A percentile compares a stretch with the other conserved stretches of the same genome.
phyloP scores from a whole-genome alignment of 768 basidiomycete species.

The Boletellus emodensis region DNA sequence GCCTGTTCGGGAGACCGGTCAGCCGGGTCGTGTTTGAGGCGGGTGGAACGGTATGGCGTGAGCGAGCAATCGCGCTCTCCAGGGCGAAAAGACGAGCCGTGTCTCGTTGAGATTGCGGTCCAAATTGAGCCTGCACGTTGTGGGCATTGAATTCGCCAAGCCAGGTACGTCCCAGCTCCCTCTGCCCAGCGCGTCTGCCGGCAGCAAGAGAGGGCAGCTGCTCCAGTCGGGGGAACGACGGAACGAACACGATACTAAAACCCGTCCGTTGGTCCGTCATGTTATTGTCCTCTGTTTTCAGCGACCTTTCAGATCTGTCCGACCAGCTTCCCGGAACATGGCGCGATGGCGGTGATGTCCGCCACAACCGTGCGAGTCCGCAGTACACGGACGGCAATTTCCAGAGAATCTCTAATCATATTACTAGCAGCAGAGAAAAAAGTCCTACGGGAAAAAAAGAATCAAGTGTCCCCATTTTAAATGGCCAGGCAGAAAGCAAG shows the following conservation, averaged over 20 bases:
- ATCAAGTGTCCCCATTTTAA: constrained; percentile 9
- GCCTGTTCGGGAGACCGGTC: constrained; percentile 2
- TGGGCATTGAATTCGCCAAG: constrained; percentile 15
- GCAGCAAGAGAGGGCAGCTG: too few relatives aligned
- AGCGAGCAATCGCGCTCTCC: neutral
- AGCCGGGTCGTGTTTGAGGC: constrained; percentile 7
- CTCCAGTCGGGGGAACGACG: neutral
- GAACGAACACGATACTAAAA: too few relatives aligned
- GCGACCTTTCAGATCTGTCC: neutral
- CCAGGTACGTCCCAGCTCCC: constrained; percentile 5
- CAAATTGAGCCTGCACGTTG: constrained; percentile 24
- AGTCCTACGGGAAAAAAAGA: constrained; percentile 11
- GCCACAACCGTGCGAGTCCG: neutral
- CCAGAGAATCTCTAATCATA: constrained; percentile 10
- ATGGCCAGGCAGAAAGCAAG: neutral
- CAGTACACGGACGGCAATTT: neutral
- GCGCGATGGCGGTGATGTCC: constrained; percentile 19
- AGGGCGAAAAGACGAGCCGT: constrained; percentile 1
- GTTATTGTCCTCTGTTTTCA: neutral
- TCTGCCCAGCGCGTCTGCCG: neutral
- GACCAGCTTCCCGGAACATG: constrained; percentile 24
- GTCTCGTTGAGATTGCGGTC: constrained; percentile 7
- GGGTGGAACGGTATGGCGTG: constrained; percentile 9
- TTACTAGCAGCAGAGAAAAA: neutral
- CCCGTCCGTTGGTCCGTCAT: too few relatives aligned